Conservation (phyloP, 805 yeast species). For the Yamadazyma sp. region DNA sequence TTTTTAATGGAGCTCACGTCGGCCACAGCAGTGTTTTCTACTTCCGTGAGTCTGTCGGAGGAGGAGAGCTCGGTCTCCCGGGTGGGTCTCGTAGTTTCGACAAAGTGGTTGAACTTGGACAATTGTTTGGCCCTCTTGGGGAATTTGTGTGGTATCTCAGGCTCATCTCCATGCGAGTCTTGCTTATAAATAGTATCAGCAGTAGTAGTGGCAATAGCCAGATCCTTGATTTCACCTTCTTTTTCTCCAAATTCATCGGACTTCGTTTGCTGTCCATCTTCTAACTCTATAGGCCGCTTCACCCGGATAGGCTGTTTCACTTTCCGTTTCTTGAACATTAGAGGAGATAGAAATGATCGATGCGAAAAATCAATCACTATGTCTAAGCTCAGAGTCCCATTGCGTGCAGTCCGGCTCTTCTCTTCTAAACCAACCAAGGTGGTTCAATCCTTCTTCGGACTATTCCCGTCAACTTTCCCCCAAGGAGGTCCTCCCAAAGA, state of each 20-base stretch:
- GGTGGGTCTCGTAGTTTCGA: slow-evolving; percentile 1
- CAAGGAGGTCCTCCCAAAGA: slow-evolving; percentile 62
- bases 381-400: not conserved
- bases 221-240: too few relatives aligned
- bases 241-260: too few relatives aligned
- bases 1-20: slow-evolving; percentile 2
- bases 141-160: too few relatives aligned
- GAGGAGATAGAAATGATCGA: too few relatives aligned
- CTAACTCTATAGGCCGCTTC: slow-evolving; percentile 5
- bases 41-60: slow-evolving; percentile 1
- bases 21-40: slow-evolving; percentile 10
- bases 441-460: slow-evolving; percentile 44
- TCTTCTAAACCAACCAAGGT: not conserved
- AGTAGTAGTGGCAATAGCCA: too few relatives aligned
- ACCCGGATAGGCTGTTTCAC: slow-evolving; percentile 16
- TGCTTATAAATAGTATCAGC: too few relatives aligned
- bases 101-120: not conserved
- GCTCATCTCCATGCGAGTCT: too few relatives aligned
- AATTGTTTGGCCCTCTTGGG: not conserved
- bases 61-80: slow-evolving; percentile 6
- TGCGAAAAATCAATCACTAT: slow-evolving; percentile 6
- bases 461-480: slow-evolving; percentile 78
- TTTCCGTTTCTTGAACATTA: slow-evolving; percentile 27
- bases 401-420: not conserved
- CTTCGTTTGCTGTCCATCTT: too few relatives aligned